Evolutionary conservation across 2,329 filamentous ascomycete species (phyloP).

Genomic region (Colletotrichum neosansevieriae): DNA sequence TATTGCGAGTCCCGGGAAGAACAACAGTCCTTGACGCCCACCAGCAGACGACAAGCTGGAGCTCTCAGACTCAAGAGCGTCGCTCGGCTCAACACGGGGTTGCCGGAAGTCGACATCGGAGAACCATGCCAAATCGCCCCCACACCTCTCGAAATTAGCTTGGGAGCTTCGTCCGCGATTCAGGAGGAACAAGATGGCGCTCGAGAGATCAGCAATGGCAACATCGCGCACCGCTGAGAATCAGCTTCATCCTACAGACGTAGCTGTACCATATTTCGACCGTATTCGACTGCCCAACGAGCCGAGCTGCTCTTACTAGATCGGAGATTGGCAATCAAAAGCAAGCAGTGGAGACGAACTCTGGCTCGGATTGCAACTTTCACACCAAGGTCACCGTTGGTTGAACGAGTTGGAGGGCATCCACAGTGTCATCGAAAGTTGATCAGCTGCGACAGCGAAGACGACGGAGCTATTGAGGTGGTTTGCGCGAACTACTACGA

Average conservation of each 20-base stretch:
- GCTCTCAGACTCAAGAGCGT: neutral
- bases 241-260: too few species aligned
- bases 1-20: neutral
- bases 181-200: neutral
- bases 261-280: neutral
- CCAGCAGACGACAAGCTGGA: neutral
- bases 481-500: too few species aligned
- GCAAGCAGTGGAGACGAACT: neutral
- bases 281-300: neutral
- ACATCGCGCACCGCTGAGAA: neutral
- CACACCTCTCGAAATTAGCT: neutral
- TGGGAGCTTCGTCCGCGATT: neutral
- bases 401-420: neutral
- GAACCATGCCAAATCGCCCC: neutral
- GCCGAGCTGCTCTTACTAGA: neutral
- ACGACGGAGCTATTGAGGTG: too few species aligned
- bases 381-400: constrained; percentile 8
- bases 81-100: neutral
- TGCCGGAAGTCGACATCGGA: neutral
- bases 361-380: neutral
- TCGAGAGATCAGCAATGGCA: neutral
- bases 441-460: too few species aligned
- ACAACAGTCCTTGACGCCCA: neutral
- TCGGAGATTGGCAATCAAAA: constrained; percentile 19
- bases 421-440: neutral